Evolutionary conservation across 495 filamentous ascomycete species (phyloP), one percentile per base, ranked within the genome.

Genomic region (Pseudomonodictys pantanalensis): DNA sequence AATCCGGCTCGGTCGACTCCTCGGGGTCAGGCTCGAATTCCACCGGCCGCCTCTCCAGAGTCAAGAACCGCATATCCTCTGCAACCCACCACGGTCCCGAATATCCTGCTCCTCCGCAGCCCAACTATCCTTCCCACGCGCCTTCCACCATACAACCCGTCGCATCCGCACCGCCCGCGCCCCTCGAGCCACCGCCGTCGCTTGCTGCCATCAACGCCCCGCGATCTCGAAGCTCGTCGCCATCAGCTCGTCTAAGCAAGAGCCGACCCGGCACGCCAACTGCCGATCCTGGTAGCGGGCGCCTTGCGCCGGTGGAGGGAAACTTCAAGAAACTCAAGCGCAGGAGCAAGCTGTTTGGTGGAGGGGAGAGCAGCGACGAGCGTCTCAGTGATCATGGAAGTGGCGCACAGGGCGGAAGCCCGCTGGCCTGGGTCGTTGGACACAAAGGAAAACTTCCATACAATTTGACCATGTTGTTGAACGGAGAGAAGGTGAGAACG

Each of bases 371-470:
- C 50, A 63, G 58, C 55, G 50, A 59, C 45, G 64, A 63, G 43
- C 53, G 45, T 7, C 39, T 67, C 9, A 8, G 43, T 35, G 39
- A 58, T 15, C 20, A 39, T 22, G 47, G 18, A 9, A 42, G 20
- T n/a, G 41, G 23, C 8, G n/a, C n/a, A n/a, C n/a, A n/a, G n/a
- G n/a, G n/a, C n/a, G n/a, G n/a, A n/a, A 44, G 51, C 15, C 65
- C 60, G 7, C 39, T 64, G 49, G 65, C 65, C 26, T 68, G 65
- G 65, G 49, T 68, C 2, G 33, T 64, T 7, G 65, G 65, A 10
- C 65, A 68, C 42, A 32, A 50, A 10, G 60, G 60, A 11, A 60
- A 61, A 43, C 45, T 64, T 17, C 50, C 33, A 23, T 68, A 68
- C 24, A 64, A 68, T 32, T 46, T 68, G 51, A 47, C 65, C 1